phyloP scores from a whole-genome alignment of 2,329 filamentous ascomycete genomes.

The Cytospora schulzeri region DNA sequence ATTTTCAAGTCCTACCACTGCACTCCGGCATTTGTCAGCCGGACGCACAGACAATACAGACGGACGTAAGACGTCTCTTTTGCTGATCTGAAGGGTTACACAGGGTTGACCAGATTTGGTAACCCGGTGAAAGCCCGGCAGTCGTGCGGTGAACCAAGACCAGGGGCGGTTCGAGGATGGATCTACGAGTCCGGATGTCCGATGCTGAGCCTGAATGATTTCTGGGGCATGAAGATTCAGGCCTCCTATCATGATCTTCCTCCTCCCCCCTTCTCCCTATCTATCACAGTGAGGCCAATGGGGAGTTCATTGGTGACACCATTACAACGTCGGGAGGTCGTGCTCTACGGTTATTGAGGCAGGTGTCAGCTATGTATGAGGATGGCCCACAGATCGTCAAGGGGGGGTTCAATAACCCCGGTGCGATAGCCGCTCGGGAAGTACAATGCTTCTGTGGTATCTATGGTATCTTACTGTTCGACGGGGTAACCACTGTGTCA shows the following conservation, averaged over 20 bases:
- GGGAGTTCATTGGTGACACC: background rate
- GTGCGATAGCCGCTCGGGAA: background rate
- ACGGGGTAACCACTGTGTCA: background rate
- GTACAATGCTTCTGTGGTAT: background rate
- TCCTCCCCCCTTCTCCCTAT: background rate
- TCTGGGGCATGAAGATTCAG: background rate
- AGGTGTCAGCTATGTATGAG: background rate
- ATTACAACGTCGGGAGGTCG: background rate
- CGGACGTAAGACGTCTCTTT: background rate
- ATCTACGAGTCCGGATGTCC: background rate
- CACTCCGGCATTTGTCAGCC: background rate
- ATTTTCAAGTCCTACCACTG: no score
- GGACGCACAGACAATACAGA: background rate
- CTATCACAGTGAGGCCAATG: background rate
- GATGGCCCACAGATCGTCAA: background rate
- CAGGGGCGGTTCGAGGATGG: background rate
- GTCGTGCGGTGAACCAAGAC: background rate
- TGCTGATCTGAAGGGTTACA: background rate
- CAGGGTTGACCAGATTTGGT: background rate
- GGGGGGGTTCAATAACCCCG: background rate
- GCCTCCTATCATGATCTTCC: background rate
- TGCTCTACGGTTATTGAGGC: background rate
- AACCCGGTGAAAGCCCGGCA: background rate
- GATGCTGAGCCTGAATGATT: background rate
- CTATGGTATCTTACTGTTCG: background rate